Evolutionary conservation across 306 rosid genomes (phyloP), one percentile per base, ranked within the genome.

Genomic region (Lupinus albus): DNA sequence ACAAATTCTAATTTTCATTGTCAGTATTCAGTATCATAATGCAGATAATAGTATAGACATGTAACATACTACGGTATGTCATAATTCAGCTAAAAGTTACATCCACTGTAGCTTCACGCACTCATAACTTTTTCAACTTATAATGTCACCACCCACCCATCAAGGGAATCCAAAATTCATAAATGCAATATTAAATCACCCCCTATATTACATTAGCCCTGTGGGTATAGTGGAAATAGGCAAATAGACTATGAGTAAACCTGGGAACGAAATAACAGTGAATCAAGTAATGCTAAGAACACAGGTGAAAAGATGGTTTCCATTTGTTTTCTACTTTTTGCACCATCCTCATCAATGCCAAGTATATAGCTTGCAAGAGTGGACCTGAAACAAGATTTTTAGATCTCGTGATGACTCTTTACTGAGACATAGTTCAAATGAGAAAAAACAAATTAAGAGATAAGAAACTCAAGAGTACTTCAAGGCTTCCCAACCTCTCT

Each of bases 211-310:
- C 18, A 70, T 47, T 33, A 38, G 21, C 61, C 50, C 53, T n/a
- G 71, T 21, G 30, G 35, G 36, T 41, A 59, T 35, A 53, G 4
- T 36, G 20, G 35, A 70, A 48, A 70, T 44, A 28, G 11, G 58
- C 25, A 51, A 78, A 81, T 51, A 79, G 88, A 76, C 58, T 21
- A 71, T 55, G 61, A 68, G 74, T 36, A 67, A 85, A 92, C 98
- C 98, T 92, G 98, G 64, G 91, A 85, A 14, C 98, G 96, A 78
- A 87, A 71, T 66, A 92, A 68, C 49, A 92, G 81, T 2, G 96
- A 85, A 78, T 89, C 98, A 60, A 92, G 91, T 55, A 92, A 80
- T 13, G 96, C 88, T 68, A 87, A 83, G 76, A 86, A 89, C 70
- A 92, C 84, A 18, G 96, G 81, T 38, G 85, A 76, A 87, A 89